Conservation (phyloP, 371 early-diverging fungal genomes). For the Mortierella sp. region DNA sequence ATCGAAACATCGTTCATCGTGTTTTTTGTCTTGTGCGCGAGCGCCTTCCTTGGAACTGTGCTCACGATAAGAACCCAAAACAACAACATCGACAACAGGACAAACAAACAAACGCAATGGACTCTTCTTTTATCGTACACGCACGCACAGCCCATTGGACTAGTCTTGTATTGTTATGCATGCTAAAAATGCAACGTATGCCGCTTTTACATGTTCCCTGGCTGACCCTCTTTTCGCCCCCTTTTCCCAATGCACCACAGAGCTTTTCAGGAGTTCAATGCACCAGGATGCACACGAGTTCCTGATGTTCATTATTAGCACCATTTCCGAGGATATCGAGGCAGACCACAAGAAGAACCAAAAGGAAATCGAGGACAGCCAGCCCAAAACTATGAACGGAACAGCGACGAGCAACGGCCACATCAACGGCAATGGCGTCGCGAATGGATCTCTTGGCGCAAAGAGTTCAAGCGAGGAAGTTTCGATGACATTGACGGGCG, state of each 20-base stretch:
- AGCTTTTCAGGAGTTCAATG: constrained; percentile 91
- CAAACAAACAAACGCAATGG: constrained; percentile 10
- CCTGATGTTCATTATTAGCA: constrained; percentile 93
- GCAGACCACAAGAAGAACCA: constrained; percentile 67
- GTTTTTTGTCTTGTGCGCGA: background rate
- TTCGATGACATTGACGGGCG: constrained; percentile 39
- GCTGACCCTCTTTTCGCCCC: background rate
- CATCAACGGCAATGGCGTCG: constrained; percentile 9
- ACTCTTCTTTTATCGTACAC: background rate
- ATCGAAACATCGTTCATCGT: constrained; percentile 11
- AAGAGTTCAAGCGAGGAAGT: constrained; percentile 43
- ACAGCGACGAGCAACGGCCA: background rate
- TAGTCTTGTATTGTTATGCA: constrained; percentile 18
- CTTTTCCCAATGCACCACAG: constrained; percentile 59
- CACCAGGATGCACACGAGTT: constrained; percentile 99
- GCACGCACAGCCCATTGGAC: constrained; percentile 7
- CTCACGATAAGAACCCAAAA: background rate
- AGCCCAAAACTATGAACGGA: constrained; percentile 33
- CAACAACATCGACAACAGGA: background rate
- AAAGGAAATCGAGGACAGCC: constrained; percentile 46
- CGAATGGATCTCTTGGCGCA: constrained; percentile 18
- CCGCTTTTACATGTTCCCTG: background rate
- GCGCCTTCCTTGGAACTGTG: background rate
- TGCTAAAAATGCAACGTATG: constrained; percentile 17
- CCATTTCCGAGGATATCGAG: constrained; percentile 89